Base-by-base conservation (phyloP, 441 rosid genomes). In the Gossypium gossypioides region DNA sequence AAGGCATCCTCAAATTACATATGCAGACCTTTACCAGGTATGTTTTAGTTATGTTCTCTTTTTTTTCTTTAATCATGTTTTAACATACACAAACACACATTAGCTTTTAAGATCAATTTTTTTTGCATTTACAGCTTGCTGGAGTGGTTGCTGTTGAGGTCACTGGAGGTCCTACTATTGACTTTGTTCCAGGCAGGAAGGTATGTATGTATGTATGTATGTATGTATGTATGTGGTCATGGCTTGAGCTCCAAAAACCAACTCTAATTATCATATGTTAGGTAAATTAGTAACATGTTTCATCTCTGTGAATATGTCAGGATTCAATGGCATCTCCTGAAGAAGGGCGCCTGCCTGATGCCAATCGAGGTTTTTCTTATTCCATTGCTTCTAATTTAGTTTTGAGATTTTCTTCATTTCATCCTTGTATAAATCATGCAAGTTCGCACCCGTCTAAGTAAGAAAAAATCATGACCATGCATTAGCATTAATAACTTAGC, bases 101-200 rank as follows among this genome's bases (percentile, higher is more conserved):
- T 27, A 69, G 73, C 34, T 54, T 51, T 57, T 59, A 3, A 13
- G 12, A 37, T 37, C 42, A 37, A 7, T 7, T 37, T 44, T 51
- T 65, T 51, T 65, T 54, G 29, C 22, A 15, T 72, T 44, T 81
- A 69, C 83, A 94, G 96, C 96, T 94, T 58, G 94, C 96, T 40
- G 99, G 97, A 63, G 84, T 90, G 74, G 97, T 91, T 59, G 93
- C 97, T 1, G 97, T 94, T 24, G 97, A 94, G 84, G 76, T 88
- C 73, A 88, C 94, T 0, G 97, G 97, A 18, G 99, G 99, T 51
- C 97, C 99, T 3, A 68, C 84, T 42, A 83, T 94, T 71, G 75
- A 77, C 21, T 92, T 91, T 57, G 84, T 82, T 64, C 97, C 94
- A 2, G 97, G 98, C 71, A 90, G 97, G 80, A 84, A 86, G 96